Conservation (phyloP, 768 basidiomycete genomes). For the Dentipellis fragilis region DNA sequence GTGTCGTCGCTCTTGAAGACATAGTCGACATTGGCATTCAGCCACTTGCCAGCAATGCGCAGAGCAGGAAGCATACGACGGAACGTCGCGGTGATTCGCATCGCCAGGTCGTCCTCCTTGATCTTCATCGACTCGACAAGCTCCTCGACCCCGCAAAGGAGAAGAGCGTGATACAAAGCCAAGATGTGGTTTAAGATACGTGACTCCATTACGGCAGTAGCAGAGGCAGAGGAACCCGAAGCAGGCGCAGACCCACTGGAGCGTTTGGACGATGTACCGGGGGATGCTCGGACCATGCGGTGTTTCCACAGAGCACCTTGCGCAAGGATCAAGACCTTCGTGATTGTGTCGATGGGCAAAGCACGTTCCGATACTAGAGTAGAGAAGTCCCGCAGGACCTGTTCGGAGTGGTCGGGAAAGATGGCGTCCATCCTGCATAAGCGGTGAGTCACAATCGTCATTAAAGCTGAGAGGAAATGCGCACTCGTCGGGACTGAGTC, state of each 20-base stretch:
- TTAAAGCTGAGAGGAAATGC: conserved; percentile 18
- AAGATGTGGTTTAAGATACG: conserved; percentile 61
- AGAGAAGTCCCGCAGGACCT: conserved; percentile 46
- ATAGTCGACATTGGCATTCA: conserved; percentile 49
- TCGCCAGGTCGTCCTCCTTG: conserved; percentile 54
- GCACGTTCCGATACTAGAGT: conserved; percentile 55
- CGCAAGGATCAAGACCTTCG: conserved; percentile 60
- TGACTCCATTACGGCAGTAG: conserved; percentile 40
- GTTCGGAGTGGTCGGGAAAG: conserved; percentile 34
- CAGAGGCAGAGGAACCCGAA: conserved; percentile 8
- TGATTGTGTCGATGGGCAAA: conserved; percentile 68
- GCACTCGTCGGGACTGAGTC: conserved; percentile 44
- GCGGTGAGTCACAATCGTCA: conserved; percentile 4
- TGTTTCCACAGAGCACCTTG: conserved; percentile 83
- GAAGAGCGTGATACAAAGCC: conserved; percentile 48
- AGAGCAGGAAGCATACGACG: conserved; percentile 80
- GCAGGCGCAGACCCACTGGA: conserved; percentile 8
- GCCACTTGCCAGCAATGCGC: conserved; percentile 85
- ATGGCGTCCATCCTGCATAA: conserved; percentile 37
- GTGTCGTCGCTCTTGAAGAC: conserved; percentile 7
- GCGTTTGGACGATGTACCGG: conserved; percentile 15
- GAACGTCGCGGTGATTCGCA: conserved; percentile 78
- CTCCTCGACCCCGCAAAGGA: conserved; percentile 57
- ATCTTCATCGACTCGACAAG: conserved; percentile 48
- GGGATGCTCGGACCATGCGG: conserved; percentile 53